A percentile compares a stretch with the other conserved stretches of the same genome.
These are phyloP conservation scores for Oenanthe javanica DNA, from an alignment of 140 eudicot genomes.

Conservation along the genomic window DNA sequence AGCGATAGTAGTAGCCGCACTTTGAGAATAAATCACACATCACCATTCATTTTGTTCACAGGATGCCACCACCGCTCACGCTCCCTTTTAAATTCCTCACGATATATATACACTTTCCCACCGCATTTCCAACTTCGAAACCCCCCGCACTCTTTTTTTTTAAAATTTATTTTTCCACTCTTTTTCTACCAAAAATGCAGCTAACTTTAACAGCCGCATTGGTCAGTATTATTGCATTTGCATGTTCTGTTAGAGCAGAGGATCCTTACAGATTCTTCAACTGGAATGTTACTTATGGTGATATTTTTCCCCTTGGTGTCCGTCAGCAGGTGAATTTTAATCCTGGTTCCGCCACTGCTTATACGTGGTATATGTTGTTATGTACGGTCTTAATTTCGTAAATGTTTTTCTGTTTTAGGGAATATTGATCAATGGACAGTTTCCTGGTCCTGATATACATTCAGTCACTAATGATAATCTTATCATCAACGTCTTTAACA, in stretches of 20 bases:
- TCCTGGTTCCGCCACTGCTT: no score
- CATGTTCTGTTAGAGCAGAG: slow-evolving; percentile 39
- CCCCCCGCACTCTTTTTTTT: background rate
- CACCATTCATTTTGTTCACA: background rate
- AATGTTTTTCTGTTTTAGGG: slow-evolving; percentile 23
- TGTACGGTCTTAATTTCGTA: background rate
- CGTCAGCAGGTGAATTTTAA: slow-evolving; percentile 47
- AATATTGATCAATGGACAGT: slow-evolving; percentile 51
- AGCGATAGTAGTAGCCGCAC: background rate
- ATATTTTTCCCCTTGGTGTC: slow-evolving; percentile 65
- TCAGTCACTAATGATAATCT: slow-evolving; percentile 51
- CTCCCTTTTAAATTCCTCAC: background rate
- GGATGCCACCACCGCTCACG: background rate
- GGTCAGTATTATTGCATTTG: background rate
- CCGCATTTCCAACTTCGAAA: background rate
- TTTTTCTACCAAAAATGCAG: background rate
- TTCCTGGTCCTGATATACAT: slow-evolving; percentile 59
- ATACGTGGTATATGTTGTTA: background rate
- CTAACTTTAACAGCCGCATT: background rate
- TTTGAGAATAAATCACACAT: background rate
- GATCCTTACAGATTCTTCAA: slow-evolving; percentile 56
- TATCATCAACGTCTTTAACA: slow-evolving; percentile 47
- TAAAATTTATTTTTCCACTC: background rate
- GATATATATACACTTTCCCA: background rate
- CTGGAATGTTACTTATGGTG: slow-evolving; percentile 72